Base-by-base conservation (phyloP, 495 filamentous ascomycete genomes). In the Aspergillus sparsus region DNA sequence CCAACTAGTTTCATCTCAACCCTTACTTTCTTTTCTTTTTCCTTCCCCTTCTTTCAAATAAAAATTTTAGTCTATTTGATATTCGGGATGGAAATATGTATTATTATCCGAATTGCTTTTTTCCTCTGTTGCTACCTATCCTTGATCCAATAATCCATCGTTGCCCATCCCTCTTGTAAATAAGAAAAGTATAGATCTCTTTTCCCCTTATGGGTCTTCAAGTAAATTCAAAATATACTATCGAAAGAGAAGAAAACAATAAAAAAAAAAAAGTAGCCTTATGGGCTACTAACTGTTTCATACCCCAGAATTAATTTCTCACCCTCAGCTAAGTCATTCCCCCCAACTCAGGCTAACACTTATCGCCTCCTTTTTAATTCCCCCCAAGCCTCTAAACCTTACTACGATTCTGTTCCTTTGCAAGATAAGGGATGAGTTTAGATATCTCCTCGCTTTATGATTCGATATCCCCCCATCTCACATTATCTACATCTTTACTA, bases 371-470 rank as follows among this genome's bases (percentile, higher is more conserved):
- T 18, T 18, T 47, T 47, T 47, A 47, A 47, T 47, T 41, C 21
- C 21, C 21, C 21, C 21, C 21, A n/a, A 41, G 10, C 11, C 11
- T 41, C 10, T 41, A 41, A 10, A 41, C 37, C 8, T 11, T 54
- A 27, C 49, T 13, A 6, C 27, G 21, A 9, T n/a, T 15, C 31
- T 11, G 34, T 33, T 8, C 37, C 52, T 7, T n/a, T 18, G 47
- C 34, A 49, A 58, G 62, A 64, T 54, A 60, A 60, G 50, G 18
- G 33, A 32, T 51, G 15, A 46, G n/a, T 46, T 46, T 21, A 47
- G 64, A 66, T 66, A 66, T 63, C 53, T 11, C 39, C 27, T 11
- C 34, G 57, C 34, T 13, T 44, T 56, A 5, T 61, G 54, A 66
- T 66, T 66, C 57, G 64, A 57, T 36, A 11, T 41, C 33, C n/a